Evolutionary conservation across 257 asterid species (phyloP).

Genomic region (Rhazya stricta): DNA sequence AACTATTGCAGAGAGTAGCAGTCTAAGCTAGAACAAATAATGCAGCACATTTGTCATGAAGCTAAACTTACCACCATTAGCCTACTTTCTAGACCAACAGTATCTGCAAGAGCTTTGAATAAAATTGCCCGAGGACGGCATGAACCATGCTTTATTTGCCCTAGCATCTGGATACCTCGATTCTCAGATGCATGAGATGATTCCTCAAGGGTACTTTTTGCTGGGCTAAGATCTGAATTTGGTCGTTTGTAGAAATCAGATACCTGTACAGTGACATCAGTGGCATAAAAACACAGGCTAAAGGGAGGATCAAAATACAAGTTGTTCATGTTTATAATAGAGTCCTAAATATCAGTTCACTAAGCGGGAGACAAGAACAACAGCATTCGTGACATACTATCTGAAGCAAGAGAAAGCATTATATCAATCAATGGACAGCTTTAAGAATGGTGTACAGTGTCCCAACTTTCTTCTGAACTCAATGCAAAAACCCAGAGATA

Average conservation of each 20-base stretch:
- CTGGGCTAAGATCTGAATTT: constrained; percentile 69
- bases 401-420: not conserved
- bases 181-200: constrained; percentile 48
- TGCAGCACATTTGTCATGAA: not conserved
- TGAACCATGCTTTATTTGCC: constrained; percentile 88
- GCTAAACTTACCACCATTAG: constrained; percentile 75
- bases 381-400: not conserved
- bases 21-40: not conserved
- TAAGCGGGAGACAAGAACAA: not conserved
- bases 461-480: not conserved
- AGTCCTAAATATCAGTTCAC: not conserved
- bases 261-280: constrained; percentile 41
- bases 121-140: constrained; percentile 94
- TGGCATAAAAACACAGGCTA: not conserved
- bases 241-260: constrained; percentile 85
- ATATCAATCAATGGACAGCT: not conserved
- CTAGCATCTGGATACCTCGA: constrained; percentile 79
- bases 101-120: constrained; percentile 94
- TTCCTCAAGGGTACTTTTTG: constrained; percentile 60
- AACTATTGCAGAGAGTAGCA: constrained; percentile 9
- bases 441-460: too few relatives aligned
- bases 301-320: not conserved
- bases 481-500: not conserved
- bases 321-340: not conserved
- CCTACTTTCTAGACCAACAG: constrained; percentile 89